Evolutionary conservation across 2,329 filamentous ascomycete species (phyloP), one percentile per base, ranked within the genome.

Genomic region (Ophiocordyceps camponoti-rufipedis): DNA sequence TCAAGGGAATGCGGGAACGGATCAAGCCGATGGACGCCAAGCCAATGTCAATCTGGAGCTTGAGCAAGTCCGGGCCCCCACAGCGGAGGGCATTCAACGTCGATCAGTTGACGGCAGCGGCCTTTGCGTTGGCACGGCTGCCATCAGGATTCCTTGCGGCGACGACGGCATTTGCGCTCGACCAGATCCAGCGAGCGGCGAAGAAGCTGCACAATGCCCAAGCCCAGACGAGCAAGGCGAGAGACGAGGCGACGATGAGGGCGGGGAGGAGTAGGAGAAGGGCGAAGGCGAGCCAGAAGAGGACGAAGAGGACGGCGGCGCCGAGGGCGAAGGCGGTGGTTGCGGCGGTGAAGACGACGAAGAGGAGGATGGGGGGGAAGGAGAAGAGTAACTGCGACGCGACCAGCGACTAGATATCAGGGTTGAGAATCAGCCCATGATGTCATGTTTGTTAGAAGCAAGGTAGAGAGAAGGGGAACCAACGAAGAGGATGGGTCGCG

Each of bases 401-500:
- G 47, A 86, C 57, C 58, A 91, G 85, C 48, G 78, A 75, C 82
- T 85, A 50, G 3, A 13, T 14, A 33, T 19, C 9, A n/a, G 10
- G n/a, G n/a, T n/a, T n/a, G n/a, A n/a, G n/a, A n/a, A n/a, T n/a
- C n/a, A n/a, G n/a, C n/a, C 23, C 23, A 42, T 12, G 5, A 28
- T 42, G 28, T 42, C 23, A 6, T 28, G 31, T 33, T 3, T 4
- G 31, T 8, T n/a, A n/a, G n/a, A n/a, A n/a, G 5, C 23, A 23
- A 13, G 28, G 40, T 12, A 18, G 19, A 35, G 44, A 45, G 43
- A 40, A 40, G 45, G 41, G 32, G 28, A 14, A 59, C 78, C 19
- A 67, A 85, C 82, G 46, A 82, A 78, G 41, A 87, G 64, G 49
- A 85, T 65, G 2, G 85, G 85, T 47, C 81, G 79, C 43, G 71